Percentiles rank a stretch among this genome's conserved stretches.
These are phyloP conservation scores for Neurospora terricola DNA, from an alignment of 495 filamentous ascomycete genomes.

Conservation along the genomic window DNA sequence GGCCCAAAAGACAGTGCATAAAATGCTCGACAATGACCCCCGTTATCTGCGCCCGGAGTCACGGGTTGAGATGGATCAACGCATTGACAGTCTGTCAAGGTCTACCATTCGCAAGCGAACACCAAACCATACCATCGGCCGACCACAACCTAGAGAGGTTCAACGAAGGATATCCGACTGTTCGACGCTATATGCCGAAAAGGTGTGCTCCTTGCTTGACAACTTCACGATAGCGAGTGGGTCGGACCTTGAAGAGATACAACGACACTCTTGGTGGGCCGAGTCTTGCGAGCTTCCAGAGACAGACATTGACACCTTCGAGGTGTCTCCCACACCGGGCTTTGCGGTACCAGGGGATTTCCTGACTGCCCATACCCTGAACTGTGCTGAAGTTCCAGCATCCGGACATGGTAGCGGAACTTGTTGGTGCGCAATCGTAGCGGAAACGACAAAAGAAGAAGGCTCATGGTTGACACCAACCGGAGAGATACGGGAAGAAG, in stretches of 20 bases:
- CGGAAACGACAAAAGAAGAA: conserved; percentile 10
- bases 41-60: conserved; percentile 37
- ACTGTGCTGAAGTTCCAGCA: conserved; percentile 18
- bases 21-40: conserved; percentile 36
- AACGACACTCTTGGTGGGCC: neutral
- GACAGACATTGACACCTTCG: conserved; percentile 1
- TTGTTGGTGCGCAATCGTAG: conserved; percentile 33
- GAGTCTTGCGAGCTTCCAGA: conserved; percentile 2
- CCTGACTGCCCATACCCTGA: conserved; percentile 18
- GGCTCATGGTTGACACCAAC: conserved; percentile 15
- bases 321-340: conserved; percentile 15
- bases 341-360: conserved; percentile 32
- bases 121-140: neutral
- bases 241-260: conserved; percentile 7
- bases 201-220: conserved; percentile 14
- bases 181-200: conserved; percentile 16
- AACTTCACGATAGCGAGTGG: conserved; percentile 17
- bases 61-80: conserved; percentile 30
- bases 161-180: conserved; percentile 18
- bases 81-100: conserved; percentile 22
- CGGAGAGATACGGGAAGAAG: conserved; percentile 11
- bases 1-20: conserved; percentile 38
- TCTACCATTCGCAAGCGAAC: conserved; percentile 11
- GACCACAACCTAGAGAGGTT: neutral
- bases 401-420: conserved; percentile 20